Percentiles rank a stretch among this genome's conserved stretches.
Evolutionary conservation across 2,329 filamentous ascomycete species (phyloP).

Genomic region (Emmonsia crescens): DNA sequence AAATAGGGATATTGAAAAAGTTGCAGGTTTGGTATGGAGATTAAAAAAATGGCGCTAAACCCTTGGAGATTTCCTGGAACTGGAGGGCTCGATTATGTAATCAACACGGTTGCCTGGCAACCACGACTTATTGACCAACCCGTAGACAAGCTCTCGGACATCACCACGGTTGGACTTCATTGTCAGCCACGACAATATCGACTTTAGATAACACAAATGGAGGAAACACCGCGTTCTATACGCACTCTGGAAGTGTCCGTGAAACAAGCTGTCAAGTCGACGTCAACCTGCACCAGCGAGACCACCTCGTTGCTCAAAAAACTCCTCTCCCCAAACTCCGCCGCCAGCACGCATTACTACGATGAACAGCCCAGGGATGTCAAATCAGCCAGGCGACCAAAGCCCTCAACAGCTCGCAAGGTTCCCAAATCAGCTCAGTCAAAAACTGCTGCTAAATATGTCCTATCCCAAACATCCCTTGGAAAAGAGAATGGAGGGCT

Average conservation of each 20-base stretch:
- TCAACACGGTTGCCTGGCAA: slow-evolving; percentile 1
- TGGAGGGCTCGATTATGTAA: neutral
- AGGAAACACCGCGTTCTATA: slow-evolving; percentile 4
- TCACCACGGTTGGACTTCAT: neutral
- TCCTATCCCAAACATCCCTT: slow-evolving; percentile 16
- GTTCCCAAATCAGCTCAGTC: slow-evolving; percentile 18
- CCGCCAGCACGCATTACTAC: slow-evolving; percentile 13
- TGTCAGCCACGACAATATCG: neutral
- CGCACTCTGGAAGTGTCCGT: slow-evolving; percentile 34
- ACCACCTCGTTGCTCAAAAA: slow-evolving; percentile 31
- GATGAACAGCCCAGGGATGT: slow-evolving; percentile 15
- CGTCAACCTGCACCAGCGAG: slow-evolving; percentile 42
- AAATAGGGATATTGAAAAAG: neutral
- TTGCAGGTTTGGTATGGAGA: neutral
- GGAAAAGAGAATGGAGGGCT: slow-evolving; percentile 21
- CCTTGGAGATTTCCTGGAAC: neutral
- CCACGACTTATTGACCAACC: neutral
- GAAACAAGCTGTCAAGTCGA: slow-evolving; percentile 44
- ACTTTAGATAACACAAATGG: slow-evolving; percentile 1
- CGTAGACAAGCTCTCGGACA: neutral
- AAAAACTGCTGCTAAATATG: slow-evolving; percentile 17
- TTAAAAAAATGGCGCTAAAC: neutral
- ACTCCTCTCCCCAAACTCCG: slow-evolving; percentile 21
- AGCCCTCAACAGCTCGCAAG: slow-evolving; percentile 18
- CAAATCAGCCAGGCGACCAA: slow-evolving; percentile 17